phyloP scores from a whole-genome alignment of 352 stramenopile species.

The Pythium phragmiticola region DNA sequence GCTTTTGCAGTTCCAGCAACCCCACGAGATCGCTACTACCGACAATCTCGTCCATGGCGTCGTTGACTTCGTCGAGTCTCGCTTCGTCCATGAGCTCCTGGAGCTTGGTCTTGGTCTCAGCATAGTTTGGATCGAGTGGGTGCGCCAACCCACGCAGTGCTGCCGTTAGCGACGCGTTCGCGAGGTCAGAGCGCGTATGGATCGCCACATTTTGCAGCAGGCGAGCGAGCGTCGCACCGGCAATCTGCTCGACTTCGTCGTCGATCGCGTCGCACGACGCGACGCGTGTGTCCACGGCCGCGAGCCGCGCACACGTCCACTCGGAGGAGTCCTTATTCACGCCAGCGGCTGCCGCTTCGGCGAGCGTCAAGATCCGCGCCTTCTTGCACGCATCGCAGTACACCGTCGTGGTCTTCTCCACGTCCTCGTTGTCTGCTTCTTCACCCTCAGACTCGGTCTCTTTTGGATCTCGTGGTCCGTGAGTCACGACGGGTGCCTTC shows the following conservation, averaged over 20 bases:
- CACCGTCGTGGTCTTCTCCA: slow-evolving; percentile 67
- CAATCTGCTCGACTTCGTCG: slow-evolving; percentile 73
- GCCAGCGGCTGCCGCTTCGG: slow-evolving; percentile 36
- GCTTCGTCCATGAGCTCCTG: slow-evolving; percentile 67
- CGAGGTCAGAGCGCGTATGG: slow-evolving; percentile 56
- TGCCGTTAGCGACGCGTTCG: slow-evolving; percentile 29
- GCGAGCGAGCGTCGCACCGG: slow-evolving; percentile 40
- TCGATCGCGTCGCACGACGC: slow-evolving; percentile 55
- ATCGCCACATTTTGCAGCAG: slow-evolving; percentile 45
- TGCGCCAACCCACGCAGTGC: slow-evolving; percentile 18
- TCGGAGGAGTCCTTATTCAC: slow-evolving; percentile 28
- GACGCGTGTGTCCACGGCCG: slow-evolving; percentile 28
- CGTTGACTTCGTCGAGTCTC: slow-evolving; percentile 77
- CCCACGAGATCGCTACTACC: slow-evolving; percentile 46
- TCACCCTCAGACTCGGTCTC: slow-evolving; percentile 9
- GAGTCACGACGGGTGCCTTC: slow-evolving; percentile 3
- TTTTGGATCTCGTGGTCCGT: slow-evolving; percentile 2
- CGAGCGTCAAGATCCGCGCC: slow-evolving; percentile 58
- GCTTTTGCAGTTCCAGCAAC: slow-evolving; percentile 68
- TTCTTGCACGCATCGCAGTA: slow-evolving; percentile 85
- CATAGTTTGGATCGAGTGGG: slow-evolving; percentile 35
- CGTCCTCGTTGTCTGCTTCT: slow-evolving; percentile 43
- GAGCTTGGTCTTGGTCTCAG: slow-evolving; percentile 42
- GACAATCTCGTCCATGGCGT: slow-evolving; percentile 72
- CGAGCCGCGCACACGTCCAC: slow-evolving; percentile 62